Conservation (phyloP, 2,329 filamentous ascomycete species). For the Fusarium sp. region DNA sequence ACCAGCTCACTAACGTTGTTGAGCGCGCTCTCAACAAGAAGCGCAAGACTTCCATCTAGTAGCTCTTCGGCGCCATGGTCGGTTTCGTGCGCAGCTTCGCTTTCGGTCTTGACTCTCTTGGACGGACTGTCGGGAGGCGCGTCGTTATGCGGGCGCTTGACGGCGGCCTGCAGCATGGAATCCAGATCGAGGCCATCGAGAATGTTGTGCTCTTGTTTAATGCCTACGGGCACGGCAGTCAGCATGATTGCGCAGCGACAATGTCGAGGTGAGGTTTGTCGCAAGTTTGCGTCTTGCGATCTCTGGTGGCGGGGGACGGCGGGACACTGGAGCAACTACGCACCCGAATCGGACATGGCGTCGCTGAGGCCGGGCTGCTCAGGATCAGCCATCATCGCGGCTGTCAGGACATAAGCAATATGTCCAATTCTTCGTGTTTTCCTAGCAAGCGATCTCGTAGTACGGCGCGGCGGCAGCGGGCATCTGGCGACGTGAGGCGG, state of each 20-base stretch:
- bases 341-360: conserved; percentile 56
- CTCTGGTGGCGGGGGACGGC: conserved; percentile 24
- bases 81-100: conserved; percentile 39
- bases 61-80: conserved; percentile 47
- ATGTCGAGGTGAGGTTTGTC: conserved; percentile 24
- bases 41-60: conserved; percentile 55
- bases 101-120: conserved; percentile 56
- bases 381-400: conserved; percentile 60
- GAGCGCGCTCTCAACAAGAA: conserved; percentile 60
- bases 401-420: conserved; percentile 47
- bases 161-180: conserved; percentile 54
- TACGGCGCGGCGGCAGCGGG: conserved; percentile 41
- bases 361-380: conserved; percentile 56
- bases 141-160: conserved; percentile 57
- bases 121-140: conserved; percentile 49
- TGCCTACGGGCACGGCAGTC: conserved; percentile 50
- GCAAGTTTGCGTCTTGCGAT: conserved; percentile 15
- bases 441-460: conserved; percentile 38
- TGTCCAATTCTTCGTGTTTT: conserved; percentile 38
- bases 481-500: conserved; percentile 42
- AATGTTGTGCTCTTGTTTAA: conserved; percentile 58
- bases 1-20: conserved; percentile 59
- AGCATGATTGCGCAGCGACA: conserved; percentile 38
- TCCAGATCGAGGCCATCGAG: conserved; percentile 55
- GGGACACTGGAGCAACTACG: conserved; percentile 39